These are phyloP conservation scores for Karstenula rhodostoma DNA, from an alignment of 2,329 filamentous ascomycete species.

Conservation along the genomic window DNA sequence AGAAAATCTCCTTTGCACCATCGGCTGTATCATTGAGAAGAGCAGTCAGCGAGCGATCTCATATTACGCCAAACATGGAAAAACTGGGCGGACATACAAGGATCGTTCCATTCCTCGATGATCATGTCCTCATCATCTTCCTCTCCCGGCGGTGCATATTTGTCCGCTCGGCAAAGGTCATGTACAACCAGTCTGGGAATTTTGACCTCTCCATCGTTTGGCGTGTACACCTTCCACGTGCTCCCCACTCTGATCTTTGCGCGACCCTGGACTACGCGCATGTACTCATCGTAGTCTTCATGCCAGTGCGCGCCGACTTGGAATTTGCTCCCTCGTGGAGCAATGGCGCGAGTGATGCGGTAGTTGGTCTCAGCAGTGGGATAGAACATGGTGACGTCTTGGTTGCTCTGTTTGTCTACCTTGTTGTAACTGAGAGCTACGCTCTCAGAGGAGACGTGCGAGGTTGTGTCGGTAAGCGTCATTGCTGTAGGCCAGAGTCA, in stretches of 20 bases:
- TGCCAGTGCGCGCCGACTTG: slow-evolving; percentile 22
- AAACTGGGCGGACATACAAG: slow-evolving; percentile 8
- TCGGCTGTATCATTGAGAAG: slow-evolving; percentile 10
- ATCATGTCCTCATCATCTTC: slow-evolving; percentile 16
- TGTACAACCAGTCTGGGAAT: slow-evolving; percentile 17
- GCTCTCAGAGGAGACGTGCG: background rate
- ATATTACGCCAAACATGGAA: background rate
- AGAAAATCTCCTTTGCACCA: slow-evolving; percentile 23
- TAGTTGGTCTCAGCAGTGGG: slow-evolving; percentile 11
- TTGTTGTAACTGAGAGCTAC: slow-evolving; percentile 9
- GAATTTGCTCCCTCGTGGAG: slow-evolving; percentile 18
- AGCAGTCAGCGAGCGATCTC: background rate
- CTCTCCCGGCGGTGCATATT: slow-evolving; percentile 5
- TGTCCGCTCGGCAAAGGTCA: slow-evolving; percentile 18
- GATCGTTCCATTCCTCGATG: slow-evolving; percentile 19
- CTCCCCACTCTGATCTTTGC: slow-evolving; percentile 18
- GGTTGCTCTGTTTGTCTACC: background rate
- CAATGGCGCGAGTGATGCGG: slow-evolving; percentile 11
- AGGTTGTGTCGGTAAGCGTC: slow-evolving; percentile 13
- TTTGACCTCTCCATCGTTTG: slow-evolving; percentile 20
- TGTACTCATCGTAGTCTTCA: slow-evolving; percentile 21
- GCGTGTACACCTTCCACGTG: slow-evolving; percentile 7
- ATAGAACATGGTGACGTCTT: slow-evolving; percentile 17
- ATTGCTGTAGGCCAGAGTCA: background rate
- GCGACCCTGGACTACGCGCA: slow-evolving; percentile 17